Percentiles rank a stretch among this genome's conserved stretches.
These are phyloP conservation scores for Fusarium torulosum DNA, from an alignment of 2,329 filamentous ascomycete species.

Conservation along the genomic window DNA sequence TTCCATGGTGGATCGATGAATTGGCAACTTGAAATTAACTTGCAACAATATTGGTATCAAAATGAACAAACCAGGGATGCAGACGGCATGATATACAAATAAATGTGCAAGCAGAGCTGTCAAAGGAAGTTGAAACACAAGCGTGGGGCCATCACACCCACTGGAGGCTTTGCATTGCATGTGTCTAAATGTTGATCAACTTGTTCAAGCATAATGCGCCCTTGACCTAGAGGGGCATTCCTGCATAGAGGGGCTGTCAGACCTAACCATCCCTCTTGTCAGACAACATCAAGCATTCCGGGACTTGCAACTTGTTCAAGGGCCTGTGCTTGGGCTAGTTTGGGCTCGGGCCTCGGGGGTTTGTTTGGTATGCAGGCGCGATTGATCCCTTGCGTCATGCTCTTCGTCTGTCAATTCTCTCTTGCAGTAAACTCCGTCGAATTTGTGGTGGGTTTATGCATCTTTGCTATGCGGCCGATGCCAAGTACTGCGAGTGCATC, in stretches of 20 bases:
- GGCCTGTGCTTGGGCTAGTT: constrained; percentile 31
- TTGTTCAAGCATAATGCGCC: constrained; percentile 37
- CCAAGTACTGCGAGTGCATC: constrained; percentile 13
- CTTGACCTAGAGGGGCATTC: constrained; percentile 49
- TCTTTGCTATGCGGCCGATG: constrained; percentile 21
- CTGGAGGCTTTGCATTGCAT: constrained; percentile 37
- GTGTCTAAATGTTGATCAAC: constrained; percentile 35
- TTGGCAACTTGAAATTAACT: constrained; percentile 40
- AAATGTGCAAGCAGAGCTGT: constrained; percentile 37
- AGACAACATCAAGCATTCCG: constrained; percentile 34
- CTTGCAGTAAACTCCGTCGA: constrained; percentile 21
- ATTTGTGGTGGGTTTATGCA: constrained; percentile 16
- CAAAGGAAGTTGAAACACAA: constrained; percentile 45
- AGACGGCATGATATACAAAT: constrained; percentile 50
- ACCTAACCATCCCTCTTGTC: constrained; percentile 45
- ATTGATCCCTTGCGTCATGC: constrained; percentile 45
- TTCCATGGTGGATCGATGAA: constrained; percentile 52
- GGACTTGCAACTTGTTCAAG: constrained; percentile 35
- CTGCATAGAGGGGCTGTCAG: constrained; percentile 43
- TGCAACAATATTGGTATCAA: constrained; percentile 41
- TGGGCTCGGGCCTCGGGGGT: constrained; percentile 31
- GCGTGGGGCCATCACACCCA: constrained; percentile 45
- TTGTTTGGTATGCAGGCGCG: constrained; percentile 46
- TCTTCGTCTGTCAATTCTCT: constrained; percentile 12
- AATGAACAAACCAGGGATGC: constrained; percentile 44